Conservation (phyloP, 2,329 filamentous ascomycete genomes). For the Raffaelea ambrosiae region DNA sequence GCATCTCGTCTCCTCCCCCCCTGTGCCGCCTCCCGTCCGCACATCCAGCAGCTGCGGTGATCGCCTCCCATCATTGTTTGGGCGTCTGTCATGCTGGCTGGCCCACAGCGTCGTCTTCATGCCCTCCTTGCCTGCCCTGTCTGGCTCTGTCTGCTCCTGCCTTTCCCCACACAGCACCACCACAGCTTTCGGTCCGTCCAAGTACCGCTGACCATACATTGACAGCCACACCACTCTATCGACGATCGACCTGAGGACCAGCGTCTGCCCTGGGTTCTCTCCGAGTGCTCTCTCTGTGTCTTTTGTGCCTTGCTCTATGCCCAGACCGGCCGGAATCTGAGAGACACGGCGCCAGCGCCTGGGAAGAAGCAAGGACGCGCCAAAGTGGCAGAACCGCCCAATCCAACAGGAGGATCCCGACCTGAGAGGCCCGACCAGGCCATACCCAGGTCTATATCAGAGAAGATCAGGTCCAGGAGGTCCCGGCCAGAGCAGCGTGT, state of each 20-base stretch:
- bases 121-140: constrained; percentile 22
- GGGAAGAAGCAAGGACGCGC: not conserved
- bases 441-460: too few species aligned
- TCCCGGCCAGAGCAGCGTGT: not conserved
- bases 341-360: too few species aligned
- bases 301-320: too few species aligned
- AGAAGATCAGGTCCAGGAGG: not conserved
- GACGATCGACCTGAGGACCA: too few species aligned
- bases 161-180: not conserved
- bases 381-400: too few species aligned
- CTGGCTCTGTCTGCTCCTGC: not conserved
- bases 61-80: constrained; percentile 25
- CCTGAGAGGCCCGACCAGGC: too few species aligned
- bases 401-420: too few species aligned
- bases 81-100: constrained; percentile 28
- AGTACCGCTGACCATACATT: constrained; percentile 22
- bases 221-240: too few species aligned
- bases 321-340: too few species aligned
- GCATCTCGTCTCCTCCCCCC: constrained; percentile 20
- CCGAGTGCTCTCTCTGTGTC: too few species aligned
- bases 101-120: constrained; percentile 28
- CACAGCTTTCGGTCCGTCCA: constrained; percentile 26
- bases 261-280: too few species aligned
- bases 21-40: constrained; percentile 13
- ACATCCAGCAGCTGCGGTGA: constrained; percentile 22